phyloP scores from a whole-genome alignment of 164 flowering plant species.

The Nelumbo lutea region DNA sequence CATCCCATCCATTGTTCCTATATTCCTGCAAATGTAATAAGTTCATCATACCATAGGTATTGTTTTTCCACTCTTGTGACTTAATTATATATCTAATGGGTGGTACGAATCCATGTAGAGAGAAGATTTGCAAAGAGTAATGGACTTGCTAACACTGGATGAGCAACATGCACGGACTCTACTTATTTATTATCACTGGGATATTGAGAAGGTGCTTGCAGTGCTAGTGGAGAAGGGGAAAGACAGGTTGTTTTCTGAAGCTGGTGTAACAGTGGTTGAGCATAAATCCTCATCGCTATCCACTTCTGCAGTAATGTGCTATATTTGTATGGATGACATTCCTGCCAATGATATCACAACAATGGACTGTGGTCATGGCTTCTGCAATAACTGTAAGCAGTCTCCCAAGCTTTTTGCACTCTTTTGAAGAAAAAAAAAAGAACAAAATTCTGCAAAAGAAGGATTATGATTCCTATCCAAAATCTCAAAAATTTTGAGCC shows the following conservation, averaged over 20 bases:
- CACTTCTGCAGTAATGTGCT: conserved; percentile 33
- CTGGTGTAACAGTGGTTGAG: conserved; percentile 52
- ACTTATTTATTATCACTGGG: conserved; percentile 80
- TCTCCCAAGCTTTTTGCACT: conserved; percentile 1
- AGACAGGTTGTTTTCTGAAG: conserved; percentile 47
- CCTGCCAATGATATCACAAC: conserved; percentile 35
- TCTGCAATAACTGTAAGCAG: conserved; percentile 70
- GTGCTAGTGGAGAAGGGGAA: conserved; percentile 69
- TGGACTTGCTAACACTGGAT: conserved; percentile 56
- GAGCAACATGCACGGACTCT: conserved; percentile 84
- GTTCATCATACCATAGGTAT: not conserved
- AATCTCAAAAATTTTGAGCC: no score
- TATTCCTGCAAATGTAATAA: not conserved
- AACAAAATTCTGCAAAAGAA: not conserved
- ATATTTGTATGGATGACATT: conserved; percentile 61
- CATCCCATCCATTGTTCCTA: not conserved
- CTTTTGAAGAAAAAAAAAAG: no score
- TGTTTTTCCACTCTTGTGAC: not conserved
- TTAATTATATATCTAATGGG: not conserved
- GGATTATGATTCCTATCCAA: no score
- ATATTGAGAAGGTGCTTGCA: conserved; percentile 53
- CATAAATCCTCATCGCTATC: conserved; percentile 14
- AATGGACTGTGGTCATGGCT: conserved; percentile 89
- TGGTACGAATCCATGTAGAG: conserved; percentile 31
- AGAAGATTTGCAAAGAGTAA: conserved; percentile 62